A percentile compares a stretch with the other conserved stretches of the same genome.
Evolutionary conservation across 106 monocot genomes (phyloP).

Genomic region (Dioscorea zingiberensis): DNA sequence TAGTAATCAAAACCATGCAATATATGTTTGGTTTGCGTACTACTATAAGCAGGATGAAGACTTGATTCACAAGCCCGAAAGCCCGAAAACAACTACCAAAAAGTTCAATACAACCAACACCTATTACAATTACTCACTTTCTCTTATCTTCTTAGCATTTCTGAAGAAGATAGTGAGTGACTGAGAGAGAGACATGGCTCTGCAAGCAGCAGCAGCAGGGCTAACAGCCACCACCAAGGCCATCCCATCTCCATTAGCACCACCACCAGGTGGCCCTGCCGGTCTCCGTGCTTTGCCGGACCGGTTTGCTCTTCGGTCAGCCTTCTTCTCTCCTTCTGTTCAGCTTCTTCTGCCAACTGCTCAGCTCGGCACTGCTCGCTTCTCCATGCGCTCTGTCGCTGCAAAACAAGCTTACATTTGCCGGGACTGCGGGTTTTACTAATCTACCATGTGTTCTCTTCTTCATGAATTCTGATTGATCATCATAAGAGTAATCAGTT

Average conservation of each 20-base stretch:
- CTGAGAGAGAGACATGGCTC: conserved; percentile 25
- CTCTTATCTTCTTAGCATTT: conserved; percentile 8
- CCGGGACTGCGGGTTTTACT: conserved; percentile 78
- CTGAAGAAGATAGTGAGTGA: background rate
- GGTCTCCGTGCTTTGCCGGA: conserved; percentile 31
- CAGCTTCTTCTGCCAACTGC: conserved; percentile 33
- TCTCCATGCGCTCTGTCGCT: conserved; percentile 58
- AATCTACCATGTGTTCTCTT: background rate
- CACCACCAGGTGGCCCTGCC: conserved; percentile 1
- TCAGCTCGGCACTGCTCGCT: conserved; percentile 5
- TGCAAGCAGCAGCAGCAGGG: conserved; percentile 35
- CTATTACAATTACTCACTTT: background rate
- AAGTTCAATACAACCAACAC: too few species aligned
- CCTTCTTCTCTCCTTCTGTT: conserved; percentile 58
- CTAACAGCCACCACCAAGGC: conserved; percentile 15
- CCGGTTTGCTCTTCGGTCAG: conserved; percentile 49
- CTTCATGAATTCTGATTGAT: background rate
- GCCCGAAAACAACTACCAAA: too few species aligned
- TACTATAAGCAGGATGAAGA: too few species aligned
- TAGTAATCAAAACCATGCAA: too few species aligned
- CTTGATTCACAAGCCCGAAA: too few species aligned
- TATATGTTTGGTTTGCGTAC: too few species aligned
- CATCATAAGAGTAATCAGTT: background rate
- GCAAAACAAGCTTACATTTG: conserved; percentile 87
- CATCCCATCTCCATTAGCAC: background rate